Conservation (phyloP, 1,284 basidiomycete genomes). For the Ustilago curta region DNA sequence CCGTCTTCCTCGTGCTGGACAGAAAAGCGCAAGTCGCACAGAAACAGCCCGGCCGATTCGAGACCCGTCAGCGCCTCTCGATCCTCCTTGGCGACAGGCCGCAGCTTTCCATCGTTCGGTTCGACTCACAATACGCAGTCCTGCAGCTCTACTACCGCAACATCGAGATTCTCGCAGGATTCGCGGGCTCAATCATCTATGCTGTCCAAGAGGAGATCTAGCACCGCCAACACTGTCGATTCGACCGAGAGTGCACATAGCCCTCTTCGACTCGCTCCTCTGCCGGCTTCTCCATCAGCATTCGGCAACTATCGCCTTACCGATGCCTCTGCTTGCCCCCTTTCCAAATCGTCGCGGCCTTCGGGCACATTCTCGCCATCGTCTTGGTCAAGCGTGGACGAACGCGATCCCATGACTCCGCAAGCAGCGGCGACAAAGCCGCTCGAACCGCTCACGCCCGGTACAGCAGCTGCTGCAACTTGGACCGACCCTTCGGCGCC, state of each 20-base stretch:
- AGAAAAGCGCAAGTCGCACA: constrained; percentile 9
- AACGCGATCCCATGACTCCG: constrained; percentile 23
- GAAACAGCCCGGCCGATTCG: constrained; percentile 24
- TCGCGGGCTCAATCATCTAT: constrained; percentile 30
- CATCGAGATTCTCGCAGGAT: constrained; percentile 34
- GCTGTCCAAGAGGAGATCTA: constrained; percentile 30
- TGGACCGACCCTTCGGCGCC: constrained; percentile 50
- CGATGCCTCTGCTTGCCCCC: constrained; percentile 4
- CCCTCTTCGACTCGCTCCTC: constrained; percentile 22
- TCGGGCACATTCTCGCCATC: constrained; percentile 7
- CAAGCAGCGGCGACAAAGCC: constrained; percentile 8
- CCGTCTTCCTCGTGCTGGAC: constrained; percentile 4
- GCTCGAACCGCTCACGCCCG: constrained; percentile 31
- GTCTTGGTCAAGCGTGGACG: constrained; percentile 31
- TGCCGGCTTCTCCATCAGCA: constrained; percentile 29
- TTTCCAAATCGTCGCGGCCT: neutral
- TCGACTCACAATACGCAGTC: constrained; percentile 15
- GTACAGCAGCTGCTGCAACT: constrained; percentile 48
- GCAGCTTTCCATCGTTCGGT: constrained; percentile 17
- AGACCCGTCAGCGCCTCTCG: constrained; percentile 13
- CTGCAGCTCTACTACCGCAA: constrained; percentile 18
- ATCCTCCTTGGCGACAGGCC: constrained; percentile 26
- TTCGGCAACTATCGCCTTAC: constrained; percentile 41
- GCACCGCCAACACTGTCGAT: constrained; percentile 13
- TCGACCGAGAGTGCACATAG: constrained; percentile 22